Evolutionary conservation across 257 asterid genomes (phyloP), one percentile per base, ranked within the genome.

Genomic region (Lithospermum erythrorhizon): DNA sequence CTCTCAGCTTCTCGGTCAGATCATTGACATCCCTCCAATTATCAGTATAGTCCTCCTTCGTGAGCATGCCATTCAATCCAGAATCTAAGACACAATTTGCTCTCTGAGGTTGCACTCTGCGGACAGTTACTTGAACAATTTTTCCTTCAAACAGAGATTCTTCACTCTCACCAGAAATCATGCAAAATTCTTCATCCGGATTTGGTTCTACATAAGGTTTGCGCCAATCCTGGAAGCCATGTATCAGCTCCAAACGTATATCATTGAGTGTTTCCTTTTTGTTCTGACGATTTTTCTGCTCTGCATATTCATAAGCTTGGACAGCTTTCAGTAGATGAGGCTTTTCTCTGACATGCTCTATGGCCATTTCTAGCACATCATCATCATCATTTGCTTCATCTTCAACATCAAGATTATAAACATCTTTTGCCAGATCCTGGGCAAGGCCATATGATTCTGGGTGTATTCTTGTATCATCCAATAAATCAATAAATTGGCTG

Each of bases 151-250:
- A 72, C 5, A 91, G 82, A 0, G 93, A 79, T 64, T 88, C 96
- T 73, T 88, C 97, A 16, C 75, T 75, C 82, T 88, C 96, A 9
- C 98, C 98, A 60, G 94, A 75, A 52, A 91, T 91, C 98, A 88
- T 78, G 76, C 67, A 79, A 75, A 91, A 91, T 70, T 81, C 95
- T 27, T 91, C 98, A 71, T 91, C 98, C 76, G 77, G 94, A 72
- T 78, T 80, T 58, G 87, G 94, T 66, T 81, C 95, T 48, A 62
- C 79, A 67, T 72, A 84, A 47, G 82, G 78, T 62, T 75, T 80
- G 22, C 98, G 95, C 70, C 93, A 82, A 79, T 91, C 97, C 78
- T 86, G 95, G 65, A 91, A 91, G 23, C 97, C 98, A 72, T 88
- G 94, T 63, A 91, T 84, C 76, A 91, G 75, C 77, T 91, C 98